Conservation (phyloP, 805 yeast genomes). For the Scheffersomyces spartinae region DNA sequence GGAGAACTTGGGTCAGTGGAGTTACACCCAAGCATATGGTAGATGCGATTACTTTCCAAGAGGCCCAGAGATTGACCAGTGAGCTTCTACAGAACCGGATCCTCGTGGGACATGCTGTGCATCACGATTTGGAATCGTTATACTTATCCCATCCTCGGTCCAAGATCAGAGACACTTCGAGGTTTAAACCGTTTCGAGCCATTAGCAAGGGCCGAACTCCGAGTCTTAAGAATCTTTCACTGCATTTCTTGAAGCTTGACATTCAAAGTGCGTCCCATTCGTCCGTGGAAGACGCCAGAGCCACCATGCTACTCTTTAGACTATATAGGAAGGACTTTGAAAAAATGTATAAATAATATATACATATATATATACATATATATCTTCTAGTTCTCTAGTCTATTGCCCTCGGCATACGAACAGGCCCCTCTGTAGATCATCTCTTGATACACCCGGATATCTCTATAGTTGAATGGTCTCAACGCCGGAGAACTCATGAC, state of each 20-base stretch:
- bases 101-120: slow-evolving; percentile 77
- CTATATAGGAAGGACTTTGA: slow-evolving; percentile 54
- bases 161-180: slow-evolving; percentile 65
- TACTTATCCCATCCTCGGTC: slow-evolving; percentile 55
- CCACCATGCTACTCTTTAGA: slow-evolving; percentile 74
- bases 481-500: too few relatives aligned
- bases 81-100: slow-evolving; percentile 42
- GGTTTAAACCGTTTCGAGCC: slow-evolving; percentile 44
- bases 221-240: slow-evolving; percentile 51
- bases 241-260: slow-evolving; percentile 41
- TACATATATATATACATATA: background rate
- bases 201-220: slow-evolving; percentile 64
- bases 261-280: slow-evolving; percentile 74
- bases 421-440: slow-evolving; percentile 28
- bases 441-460: slow-evolving; percentile 13
- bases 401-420: slow-evolving; percentile 21
- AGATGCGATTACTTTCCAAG: slow-evolving; percentile 52
- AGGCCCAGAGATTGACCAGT: slow-evolving; percentile 49
- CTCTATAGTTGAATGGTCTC: too few relatives aligned
- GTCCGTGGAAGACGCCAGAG: slow-evolving; percentile 84
- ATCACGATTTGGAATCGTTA: slow-evolving; percentile 65
- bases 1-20: slow-evolving; percentile 93
- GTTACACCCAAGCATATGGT: slow-evolving; percentile 60
- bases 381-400: slow-evolving; percentile 17
- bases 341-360: slow-evolving; percentile 6